Evolutionary conservation across 2,329 filamentous ascomycete species (phyloP), one percentile per base, ranked within the genome.

Genomic region (Cadophora malorum): DNA sequence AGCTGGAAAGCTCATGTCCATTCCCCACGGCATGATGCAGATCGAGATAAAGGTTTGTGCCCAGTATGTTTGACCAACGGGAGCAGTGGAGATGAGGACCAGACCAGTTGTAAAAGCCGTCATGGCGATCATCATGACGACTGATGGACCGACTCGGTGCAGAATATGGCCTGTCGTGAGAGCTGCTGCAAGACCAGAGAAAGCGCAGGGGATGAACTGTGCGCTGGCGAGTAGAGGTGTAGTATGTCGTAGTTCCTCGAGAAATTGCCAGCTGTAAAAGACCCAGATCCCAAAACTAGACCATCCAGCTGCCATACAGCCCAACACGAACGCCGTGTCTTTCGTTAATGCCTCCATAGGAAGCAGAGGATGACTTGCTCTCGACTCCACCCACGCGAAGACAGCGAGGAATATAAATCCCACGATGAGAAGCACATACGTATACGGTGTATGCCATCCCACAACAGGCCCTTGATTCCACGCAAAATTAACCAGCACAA

Each of bases 1-100:
- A 0, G 83, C 82, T 0, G 83, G 81, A 65, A 82, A 86, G 1
- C 82, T 86, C 83, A 90, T 90, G 75, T 91, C 88, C 0, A 83
- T 83, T 47, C 82, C 83, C 74, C 81, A 76, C 2, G 80, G 79
- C 77, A 86, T 87, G 56, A 91, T 74, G 3, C 90, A 28, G 4
- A 86, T 80, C 3, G 82, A 82, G 10, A 89, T 81, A 74, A 92
- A 91, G 0, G 84, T 81, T 69, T 90, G 85, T 21, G 80, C 81
- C 90, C 90, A 92, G 78, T 91, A 92, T 0, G 79, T 83, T 41
- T 76, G 74, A 3, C 66, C 23, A 4, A 74, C 64, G 1, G 75
- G 75, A 8, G 59, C 59, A 0, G 73, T 74, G 9, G 72, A 72
- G 4, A 75, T 58, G 19, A 76, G 63, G 4, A 75, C 69, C 14